Evolutionary conservation across 371 early-diverging fungal species (phyloP).

Genomic region (Chytridium lagenaria): DNA sequence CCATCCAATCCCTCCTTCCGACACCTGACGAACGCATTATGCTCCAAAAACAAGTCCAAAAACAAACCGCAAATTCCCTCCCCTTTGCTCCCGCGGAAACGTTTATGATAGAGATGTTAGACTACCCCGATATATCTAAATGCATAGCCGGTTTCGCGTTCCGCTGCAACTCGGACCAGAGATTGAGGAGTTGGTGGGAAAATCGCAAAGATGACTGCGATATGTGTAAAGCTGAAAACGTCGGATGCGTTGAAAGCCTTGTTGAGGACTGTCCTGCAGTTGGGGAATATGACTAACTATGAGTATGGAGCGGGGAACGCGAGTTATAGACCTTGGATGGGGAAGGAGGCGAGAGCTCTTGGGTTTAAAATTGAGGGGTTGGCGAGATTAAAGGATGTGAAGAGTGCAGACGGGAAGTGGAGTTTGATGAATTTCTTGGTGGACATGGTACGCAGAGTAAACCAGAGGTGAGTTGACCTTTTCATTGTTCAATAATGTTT

Average conservation of each 20-base stretch:
- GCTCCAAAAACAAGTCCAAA: constrained; percentile 20
- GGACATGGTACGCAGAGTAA: constrained; percentile 43
- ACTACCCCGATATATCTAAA: constrained; percentile 37
- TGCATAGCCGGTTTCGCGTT: constrained; percentile 47
- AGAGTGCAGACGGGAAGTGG: constrained; percentile 60
- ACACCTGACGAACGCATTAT: constrained; percentile 47
- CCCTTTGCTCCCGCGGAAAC: constrained; percentile 57
- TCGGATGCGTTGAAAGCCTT: constrained; percentile 51
- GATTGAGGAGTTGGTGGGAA: constrained; percentile 37
- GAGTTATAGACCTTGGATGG: constrained; percentile 52
- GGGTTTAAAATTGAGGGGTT: constrained; percentile 61
- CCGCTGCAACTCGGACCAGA: constrained; percentile 42
- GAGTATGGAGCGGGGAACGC: constrained; percentile 48
- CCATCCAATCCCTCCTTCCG: constrained; percentile 51
- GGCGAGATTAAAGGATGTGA: constrained; percentile 59
- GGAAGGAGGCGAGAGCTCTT: constrained; percentile 51
- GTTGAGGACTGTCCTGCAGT: constrained; percentile 49
- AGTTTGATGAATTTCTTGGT: constrained; percentile 58
- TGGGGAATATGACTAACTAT: constrained; percentile 61
- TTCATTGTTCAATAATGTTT: constrained; percentile 7
- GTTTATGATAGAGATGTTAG: constrained; percentile 49
- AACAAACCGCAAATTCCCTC: constrained; percentile 10
- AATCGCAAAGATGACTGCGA: constrained; percentile 30
- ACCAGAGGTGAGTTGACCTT: constrained; percentile 39
- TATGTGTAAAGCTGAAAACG: constrained; percentile 40